Percentiles rank a stretch among this genome's conserved stretches.
phyloP scores from a whole-genome alignment of 768 basidiomycete species.

The Panus rudis region DNA sequence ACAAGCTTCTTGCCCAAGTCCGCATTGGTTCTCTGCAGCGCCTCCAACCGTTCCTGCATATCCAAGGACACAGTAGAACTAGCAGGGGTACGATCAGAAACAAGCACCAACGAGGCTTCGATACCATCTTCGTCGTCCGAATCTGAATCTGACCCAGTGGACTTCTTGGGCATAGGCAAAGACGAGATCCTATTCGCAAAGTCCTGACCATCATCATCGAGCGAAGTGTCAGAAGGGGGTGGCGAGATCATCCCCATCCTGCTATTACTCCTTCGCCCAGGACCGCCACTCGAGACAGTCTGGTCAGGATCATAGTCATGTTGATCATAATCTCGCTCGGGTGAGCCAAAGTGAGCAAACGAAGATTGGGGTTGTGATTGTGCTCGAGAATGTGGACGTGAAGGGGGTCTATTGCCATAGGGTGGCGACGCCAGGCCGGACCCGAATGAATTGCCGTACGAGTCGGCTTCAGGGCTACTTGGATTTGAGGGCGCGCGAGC shows the following conservation, averaged over 20 bases:
- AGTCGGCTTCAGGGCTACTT: conserved; percentile 28
- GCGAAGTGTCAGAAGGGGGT: conserved; percentile 31
- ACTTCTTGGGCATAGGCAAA: conserved; percentile 50
- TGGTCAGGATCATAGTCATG: conserved; percentile 30
- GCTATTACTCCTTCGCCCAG: no score
- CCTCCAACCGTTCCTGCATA: conserved; percentile 65
- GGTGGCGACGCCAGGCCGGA: conserved; percentile 30
- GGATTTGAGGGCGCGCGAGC: conserved; percentile 71
- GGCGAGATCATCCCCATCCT: conserved; percentile 29
- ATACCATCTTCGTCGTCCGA: conserved; percentile 52
- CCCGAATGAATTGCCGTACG: no score
- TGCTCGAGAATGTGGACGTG: conserved; percentile 63
- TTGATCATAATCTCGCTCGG: not conserved
- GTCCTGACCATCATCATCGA: conserved; percentile 24
- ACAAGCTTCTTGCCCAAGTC: conserved; percentile 71
- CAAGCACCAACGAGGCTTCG: conserved; percentile 44
- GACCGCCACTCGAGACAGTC: no score
- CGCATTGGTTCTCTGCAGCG: conserved; percentile 61
- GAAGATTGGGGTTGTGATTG: conserved; percentile 39
- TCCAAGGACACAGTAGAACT: conserved; percentile 67
- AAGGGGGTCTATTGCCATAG: conserved; percentile 35
- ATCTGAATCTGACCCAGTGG: conserved; percentile 26
- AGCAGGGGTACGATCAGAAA: conserved; percentile 49
- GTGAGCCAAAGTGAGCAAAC: not conserved
- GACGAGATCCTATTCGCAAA: conserved; percentile 45